Percentiles rank a stretch among this genome's conserved stretches.
These are phyloP conservation scores for Rhinocladiella similis DNA, from an alignment of 2,329 filamentous ascomycete genomes.

Conservation along the genomic window DNA sequence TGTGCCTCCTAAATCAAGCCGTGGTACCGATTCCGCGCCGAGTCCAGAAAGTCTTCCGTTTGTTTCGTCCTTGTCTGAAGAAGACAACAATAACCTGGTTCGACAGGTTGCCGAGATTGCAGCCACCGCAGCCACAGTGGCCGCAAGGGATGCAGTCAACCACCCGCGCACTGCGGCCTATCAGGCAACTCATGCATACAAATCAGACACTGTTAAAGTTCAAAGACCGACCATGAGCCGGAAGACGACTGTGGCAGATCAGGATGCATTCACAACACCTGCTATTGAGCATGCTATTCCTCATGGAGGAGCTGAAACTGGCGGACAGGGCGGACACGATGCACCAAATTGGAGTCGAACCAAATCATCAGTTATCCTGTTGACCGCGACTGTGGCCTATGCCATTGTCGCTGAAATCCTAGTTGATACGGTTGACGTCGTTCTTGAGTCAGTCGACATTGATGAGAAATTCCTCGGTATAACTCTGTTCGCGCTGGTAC, in stretches of 20 bases:
- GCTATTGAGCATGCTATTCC: conserved; percentile 40
- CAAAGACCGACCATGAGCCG: conserved; percentile 36
- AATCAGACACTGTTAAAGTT: conserved; percentile 32
- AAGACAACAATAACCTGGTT: conserved; percentile 77
- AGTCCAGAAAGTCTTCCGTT: conserved; percentile 38
- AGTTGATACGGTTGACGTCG: conserved; percentile 96
- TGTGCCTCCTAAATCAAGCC: conserved; percentile 68
- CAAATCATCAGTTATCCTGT: conserved; percentile 86
- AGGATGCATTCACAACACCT: conserved; percentile 48
- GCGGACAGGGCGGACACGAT: conserved; percentile 73
- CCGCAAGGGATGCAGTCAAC: conserved; percentile 71
- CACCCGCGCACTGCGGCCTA: conserved; percentile 53
- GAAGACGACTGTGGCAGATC: conserved; percentile 32
- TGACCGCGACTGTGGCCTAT: conserved; percentile 86
- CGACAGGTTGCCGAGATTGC: conserved; percentile 92
- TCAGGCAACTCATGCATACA: conserved; percentile 36
- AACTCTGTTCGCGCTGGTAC: conserved; percentile 92
- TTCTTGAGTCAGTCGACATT: conserved; percentile 83
- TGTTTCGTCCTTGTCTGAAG: conserved; percentile 72
- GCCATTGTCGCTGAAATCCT: conserved; percentile 97
- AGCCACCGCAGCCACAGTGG: conserved; percentile 83
- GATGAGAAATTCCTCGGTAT: conserved; percentile 98
- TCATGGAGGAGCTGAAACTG: conserved; percentile 32
- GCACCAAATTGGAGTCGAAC: conserved; percentile 96
- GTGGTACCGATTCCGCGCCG: conserved; percentile 38